Evolutionary conservation across 257 asterid species (phyloP).

Genomic region (Fraxinus anomala): DNA sequence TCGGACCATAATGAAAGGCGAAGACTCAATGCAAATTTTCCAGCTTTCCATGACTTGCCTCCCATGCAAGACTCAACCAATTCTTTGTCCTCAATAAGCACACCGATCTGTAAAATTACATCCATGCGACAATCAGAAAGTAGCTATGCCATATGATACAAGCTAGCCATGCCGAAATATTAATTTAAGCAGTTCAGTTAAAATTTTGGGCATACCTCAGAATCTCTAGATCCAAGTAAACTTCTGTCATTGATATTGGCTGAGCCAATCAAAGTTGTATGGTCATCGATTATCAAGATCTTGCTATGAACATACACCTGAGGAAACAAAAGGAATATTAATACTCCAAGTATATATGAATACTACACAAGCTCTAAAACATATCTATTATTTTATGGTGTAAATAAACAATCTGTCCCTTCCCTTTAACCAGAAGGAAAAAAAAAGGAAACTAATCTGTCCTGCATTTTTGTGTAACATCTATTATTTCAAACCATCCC

Average conservation of each 20-base stretch:
- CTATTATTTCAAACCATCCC: background rate
- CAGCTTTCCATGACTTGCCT: slow-evolving; percentile 82
- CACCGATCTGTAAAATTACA: slow-evolving; percentile 67
- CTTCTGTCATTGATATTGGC: slow-evolving; percentile 94
- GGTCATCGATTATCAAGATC: slow-evolving; percentile 90
- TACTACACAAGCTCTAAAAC: background rate
- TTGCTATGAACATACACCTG: slow-evolving; percentile 98
- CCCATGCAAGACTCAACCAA: slow-evolving; percentile 79
- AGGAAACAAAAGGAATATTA: slow-evolving; percentile 16
- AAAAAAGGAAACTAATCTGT: background rate
- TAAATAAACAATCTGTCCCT: background rate
- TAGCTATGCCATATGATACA: background rate
- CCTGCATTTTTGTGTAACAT: background rate
- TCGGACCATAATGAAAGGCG: slow-evolving; percentile 94
- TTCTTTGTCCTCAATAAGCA: slow-evolving; percentile 87
- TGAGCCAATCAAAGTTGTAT: slow-evolving; percentile 73
- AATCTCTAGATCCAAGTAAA: slow-evolving; percentile 96
- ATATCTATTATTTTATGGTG: background rate
- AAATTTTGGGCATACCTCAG: slow-evolving; percentile 63
- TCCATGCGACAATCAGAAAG: slow-evolving; percentile 19
- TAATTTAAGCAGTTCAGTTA: slow-evolving; percentile 9
- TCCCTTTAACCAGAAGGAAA: slow-evolving; percentile 10
- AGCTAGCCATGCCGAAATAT: background rate
- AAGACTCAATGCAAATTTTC: slow-evolving; percentile 82
- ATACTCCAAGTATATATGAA: background rate